phyloP scores from a whole-genome alignment of 805 yeast species.

The Starmerella geochares region DNA sequence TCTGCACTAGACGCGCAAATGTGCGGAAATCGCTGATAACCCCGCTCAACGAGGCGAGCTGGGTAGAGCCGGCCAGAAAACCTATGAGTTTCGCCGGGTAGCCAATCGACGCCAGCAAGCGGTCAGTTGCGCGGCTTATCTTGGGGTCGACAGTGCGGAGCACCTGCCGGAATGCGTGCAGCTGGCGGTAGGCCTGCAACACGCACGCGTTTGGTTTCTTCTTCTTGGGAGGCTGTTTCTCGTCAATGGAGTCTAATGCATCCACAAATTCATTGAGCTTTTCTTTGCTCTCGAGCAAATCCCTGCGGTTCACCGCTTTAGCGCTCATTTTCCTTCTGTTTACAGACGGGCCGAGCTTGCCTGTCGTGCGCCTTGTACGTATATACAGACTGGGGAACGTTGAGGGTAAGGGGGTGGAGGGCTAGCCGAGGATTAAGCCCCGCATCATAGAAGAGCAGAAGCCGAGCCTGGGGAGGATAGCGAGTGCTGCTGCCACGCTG shows the following conservation, averaged over 20 bases:
- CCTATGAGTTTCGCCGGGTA: conserved; percentile 26
- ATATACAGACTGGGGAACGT: too few species aligned
- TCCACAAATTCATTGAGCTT: background rate
- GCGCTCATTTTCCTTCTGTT: too few species aligned
- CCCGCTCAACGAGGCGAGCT: conserved; percentile 14
- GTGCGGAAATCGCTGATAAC: conserved; percentile 29
- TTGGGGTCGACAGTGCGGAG: conserved; percentile 15
- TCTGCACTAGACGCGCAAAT: conserved; percentile 33
- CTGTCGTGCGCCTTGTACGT: too few species aligned
- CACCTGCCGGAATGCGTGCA: conserved; percentile 11
- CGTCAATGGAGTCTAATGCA: conserved; percentile 1
- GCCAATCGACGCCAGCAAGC: conserved; percentile 27
- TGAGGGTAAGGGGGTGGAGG: background rate
- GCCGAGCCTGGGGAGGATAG: background rate
- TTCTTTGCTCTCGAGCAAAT: background rate
- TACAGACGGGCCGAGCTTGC: too few species aligned
- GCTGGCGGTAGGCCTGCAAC: conserved; percentile 17
- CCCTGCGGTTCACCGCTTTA: background rate
- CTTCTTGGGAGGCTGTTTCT: background rate
- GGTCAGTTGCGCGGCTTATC: conserved; percentile 20
- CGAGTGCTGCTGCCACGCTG: background rate
- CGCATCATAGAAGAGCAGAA: background rate
- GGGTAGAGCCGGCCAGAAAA: conserved; percentile 1
- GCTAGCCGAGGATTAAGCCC: conserved; percentile 7
- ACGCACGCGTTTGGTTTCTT: background rate